A percentile compares a stretch with the other conserved stretches of the same genome.
Evolutionary conservation across 495 filamentous ascomycete species (phyloP).

Genomic region (Tetracladium setigerum): DNA sequence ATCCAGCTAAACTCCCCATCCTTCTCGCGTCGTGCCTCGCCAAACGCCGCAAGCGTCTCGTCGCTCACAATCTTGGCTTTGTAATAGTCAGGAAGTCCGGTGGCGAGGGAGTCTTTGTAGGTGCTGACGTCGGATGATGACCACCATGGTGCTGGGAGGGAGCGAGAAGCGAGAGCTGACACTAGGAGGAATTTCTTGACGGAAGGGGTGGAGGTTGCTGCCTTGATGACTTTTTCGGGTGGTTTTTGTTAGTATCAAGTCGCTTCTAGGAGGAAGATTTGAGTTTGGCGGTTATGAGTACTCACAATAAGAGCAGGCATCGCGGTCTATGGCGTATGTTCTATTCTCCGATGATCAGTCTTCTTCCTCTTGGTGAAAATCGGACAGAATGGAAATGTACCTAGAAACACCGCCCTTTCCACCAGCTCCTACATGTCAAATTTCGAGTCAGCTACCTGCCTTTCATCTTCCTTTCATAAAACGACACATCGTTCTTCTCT

Average conservation of each 20-base stretch:
- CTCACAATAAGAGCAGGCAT: conserved; percentile 14
- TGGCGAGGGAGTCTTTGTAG: conserved; percentile 38
- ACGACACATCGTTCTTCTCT: neutral
- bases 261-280: conserved; percentile 49
- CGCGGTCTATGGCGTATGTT: conserved; percentile 41
- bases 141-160: conserved; percentile 53
- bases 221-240: conserved; percentile 46
- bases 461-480: neutral
- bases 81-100: conserved; percentile 49
- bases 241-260: conserved; percentile 55
- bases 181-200: conserved; percentile 71
- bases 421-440: conserved; percentile 47
- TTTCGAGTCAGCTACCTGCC: neutral
- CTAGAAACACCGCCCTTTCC: conserved; percentile 57
- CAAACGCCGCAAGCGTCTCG: conserved; percentile 49
- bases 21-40: conserved; percentile 35
- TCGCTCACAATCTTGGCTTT: conserved; percentile 72
- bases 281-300: neutral
- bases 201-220: conserved; percentile 46
- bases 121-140: no score
- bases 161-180: conserved; percentile 55
- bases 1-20: conserved; percentile 51
- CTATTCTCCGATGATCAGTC: conserved; percentile 23
- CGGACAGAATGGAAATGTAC: no score
- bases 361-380: no score